Conservation (phyloP, 257 asterid genomes). For the Asclepias syriaca region DNA sequence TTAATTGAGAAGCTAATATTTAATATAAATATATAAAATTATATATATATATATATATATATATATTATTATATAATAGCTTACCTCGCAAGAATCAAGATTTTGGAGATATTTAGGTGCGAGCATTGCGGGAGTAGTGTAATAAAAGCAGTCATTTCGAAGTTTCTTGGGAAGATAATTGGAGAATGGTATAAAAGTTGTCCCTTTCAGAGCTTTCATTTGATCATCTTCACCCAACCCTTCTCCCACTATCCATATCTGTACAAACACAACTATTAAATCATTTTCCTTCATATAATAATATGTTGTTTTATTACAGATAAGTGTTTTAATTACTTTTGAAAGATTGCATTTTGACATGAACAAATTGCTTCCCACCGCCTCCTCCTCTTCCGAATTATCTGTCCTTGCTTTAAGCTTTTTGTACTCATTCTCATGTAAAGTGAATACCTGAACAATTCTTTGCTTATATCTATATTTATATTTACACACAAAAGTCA, state of each 20-base stretch:
- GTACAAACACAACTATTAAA: background rate
- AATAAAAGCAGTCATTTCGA: constrained; percentile 41
- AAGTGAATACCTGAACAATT: constrained; percentile 39
- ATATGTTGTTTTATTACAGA: too few species aligned
- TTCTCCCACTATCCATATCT: constrained; percentile 48
- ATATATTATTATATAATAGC: too few species aligned
- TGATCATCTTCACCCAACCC: constrained; percentile 41
- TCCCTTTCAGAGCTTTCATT: constrained; percentile 40
- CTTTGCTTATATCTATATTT: too few species aligned
- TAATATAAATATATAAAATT: too few species aligned
- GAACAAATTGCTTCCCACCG: constrained; percentile 34
- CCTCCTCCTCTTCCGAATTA: constrained; percentile 15
- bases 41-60: too few species aligned
- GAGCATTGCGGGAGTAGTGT: constrained; percentile 41
- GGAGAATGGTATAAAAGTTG: constrained; percentile 38
- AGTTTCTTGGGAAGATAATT: constrained; percentile 37
- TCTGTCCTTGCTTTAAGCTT: constrained; percentile 43
- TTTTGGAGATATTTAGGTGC: constrained; percentile 43
- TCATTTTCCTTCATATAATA: too few species aligned
- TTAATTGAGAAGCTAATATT: too few species aligned
- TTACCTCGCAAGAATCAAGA: constrained; percentile 53
- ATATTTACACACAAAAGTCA: too few species aligned
- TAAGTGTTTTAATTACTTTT: constrained; percentile 30
- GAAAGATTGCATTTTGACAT: constrained; percentile 35
- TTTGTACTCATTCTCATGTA: constrained; percentile 54